A percentile compares a stretch with the other conserved stretches of the same genome.
Evolutionary conservation across 148 eudicot species (phyloP).

Genomic region (Talinum fruticosum): DNA sequence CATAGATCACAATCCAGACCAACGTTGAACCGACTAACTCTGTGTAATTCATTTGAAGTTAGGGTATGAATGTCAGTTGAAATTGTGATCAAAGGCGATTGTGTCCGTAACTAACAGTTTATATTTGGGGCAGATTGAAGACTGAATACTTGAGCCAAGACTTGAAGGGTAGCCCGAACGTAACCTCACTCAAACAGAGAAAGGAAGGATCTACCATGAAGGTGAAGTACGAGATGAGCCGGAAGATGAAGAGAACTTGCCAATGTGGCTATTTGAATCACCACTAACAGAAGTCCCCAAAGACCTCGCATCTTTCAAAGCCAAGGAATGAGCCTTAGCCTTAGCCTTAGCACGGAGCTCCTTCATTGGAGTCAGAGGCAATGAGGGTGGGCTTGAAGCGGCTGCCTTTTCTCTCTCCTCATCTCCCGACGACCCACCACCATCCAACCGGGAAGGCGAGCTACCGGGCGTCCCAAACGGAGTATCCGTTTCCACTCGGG

Average conservation of each 20-base stretch:
- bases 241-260: constrained; percentile 47
- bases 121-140: no score
- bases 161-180: neutral
- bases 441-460: constrained; percentile 59
- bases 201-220: constrained; percentile 45
- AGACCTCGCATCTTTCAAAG: constrained; percentile 46
- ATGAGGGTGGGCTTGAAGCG: constrained; percentile 5
- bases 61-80: no score
- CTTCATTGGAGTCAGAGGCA: constrained; percentile 64
- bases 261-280: constrained; percentile 44
- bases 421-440: constrained; percentile 29
- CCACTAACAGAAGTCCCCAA: constrained; percentile 50
- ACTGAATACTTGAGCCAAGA: no score
- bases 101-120: no score
- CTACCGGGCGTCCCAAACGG: constrained; percentile 78
- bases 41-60: no score
- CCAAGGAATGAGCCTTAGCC: constrained; percentile 29
- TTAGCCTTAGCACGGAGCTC: constrained; percentile 51
- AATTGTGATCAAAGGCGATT: no score
- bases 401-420: constrained; percentile 7
- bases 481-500: constrained; percentile 50
- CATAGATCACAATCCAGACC: no score
- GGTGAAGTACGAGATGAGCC: constrained; percentile 65
- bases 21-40: no score
- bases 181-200: neutral